Conservation (phyloP, 1,139 yeast genomes). For the Insectozyma bohioensis region DNA sequence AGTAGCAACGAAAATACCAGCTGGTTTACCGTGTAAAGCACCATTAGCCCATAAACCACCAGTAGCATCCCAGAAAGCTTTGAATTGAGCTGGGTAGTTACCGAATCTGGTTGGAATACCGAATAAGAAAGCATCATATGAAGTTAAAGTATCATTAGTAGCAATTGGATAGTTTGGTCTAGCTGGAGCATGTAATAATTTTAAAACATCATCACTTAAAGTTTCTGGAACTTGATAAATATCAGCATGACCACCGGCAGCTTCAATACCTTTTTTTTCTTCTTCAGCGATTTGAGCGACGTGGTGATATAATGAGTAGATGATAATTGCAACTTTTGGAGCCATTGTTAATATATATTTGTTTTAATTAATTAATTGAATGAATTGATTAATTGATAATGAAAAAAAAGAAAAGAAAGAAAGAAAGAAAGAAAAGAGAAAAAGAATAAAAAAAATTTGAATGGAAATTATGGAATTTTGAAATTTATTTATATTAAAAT, state of each 20-base stretch:
- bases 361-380: too few species aligned
- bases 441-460: background rate
- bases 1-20: constrained; percentile 75
- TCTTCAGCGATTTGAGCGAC: constrained; percentile 66
- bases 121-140: constrained; percentile 74
- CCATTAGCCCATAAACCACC: constrained; percentile 85
- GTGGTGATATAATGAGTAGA: constrained; percentile 84
- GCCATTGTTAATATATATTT: constrained; percentile 23
- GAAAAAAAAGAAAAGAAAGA: constrained; percentile 1
- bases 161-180: constrained; percentile 72
- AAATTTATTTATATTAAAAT: too few species aligned
- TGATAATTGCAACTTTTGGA: constrained; percentile 55
- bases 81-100: constrained; percentile 78
- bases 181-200: constrained; percentile 59
- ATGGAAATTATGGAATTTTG: too few species aligned
- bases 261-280: constrained; percentile 67
- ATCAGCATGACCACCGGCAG: constrained; percentile 72
- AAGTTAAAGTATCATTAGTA: constrained; percentile 53
- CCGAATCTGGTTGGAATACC: constrained; percentile 88
- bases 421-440: background rate
- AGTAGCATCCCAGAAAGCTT: constrained; percentile 78
- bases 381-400: background rate
- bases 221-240: constrained; percentile 83
- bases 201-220: constrained; percentile 60
- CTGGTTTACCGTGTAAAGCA: constrained; percentile 71